Conservation (phyloP, 495 filamentous ascomycete species). For the Xeromyces bisporus region DNA sequence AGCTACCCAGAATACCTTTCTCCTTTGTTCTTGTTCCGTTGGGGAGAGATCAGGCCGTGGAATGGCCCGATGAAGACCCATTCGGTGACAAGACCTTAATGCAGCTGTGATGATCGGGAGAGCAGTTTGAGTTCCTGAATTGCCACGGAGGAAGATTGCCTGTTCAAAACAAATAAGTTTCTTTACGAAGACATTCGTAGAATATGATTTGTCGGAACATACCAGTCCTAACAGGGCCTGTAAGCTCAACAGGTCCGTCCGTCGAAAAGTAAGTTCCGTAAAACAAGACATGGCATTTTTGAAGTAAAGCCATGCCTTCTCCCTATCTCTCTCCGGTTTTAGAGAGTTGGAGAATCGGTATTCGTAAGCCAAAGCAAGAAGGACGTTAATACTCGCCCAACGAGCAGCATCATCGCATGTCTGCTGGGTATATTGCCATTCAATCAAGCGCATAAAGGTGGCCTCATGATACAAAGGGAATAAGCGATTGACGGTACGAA, state of each 20-base stretch:
- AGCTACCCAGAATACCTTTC: conserved; percentile 92
- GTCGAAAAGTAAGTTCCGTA: conserved; percentile 77
- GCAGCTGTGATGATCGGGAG: conserved; percentile 83
- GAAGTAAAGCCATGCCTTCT: conserved; percentile 80
- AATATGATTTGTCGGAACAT: conserved; percentile 5
- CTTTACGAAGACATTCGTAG: not conserved
- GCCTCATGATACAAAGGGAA: conserved; percentile 91
- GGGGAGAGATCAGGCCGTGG: conserved; percentile 67
- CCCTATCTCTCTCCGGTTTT: conserved; percentile 69
- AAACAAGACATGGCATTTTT: conserved; percentile 91
- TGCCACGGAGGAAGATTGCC: conserved; percentile 85
- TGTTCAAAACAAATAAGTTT: conserved; percentile 10
- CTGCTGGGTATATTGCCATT: conserved; percentile 79
- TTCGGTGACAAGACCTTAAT: conserved; percentile 74
- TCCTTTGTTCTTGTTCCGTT: conserved; percentile 78
- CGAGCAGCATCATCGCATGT: conserved; percentile 87
- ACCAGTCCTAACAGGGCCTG: conserved; percentile 89
- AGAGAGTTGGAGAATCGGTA: conserved; percentile 78
- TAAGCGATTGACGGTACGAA: conserved; percentile 91
- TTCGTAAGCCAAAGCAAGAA: conserved; percentile 75
- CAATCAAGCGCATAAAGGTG: conserved; percentile 88
- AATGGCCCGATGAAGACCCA: conserved; percentile 86
- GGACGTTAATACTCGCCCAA: conserved; percentile 92
- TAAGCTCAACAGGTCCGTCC: conserved; percentile 83
- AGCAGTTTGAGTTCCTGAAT: conserved; percentile 79